Evolutionary conservation across 164 flowering plant species (phyloP).

Genomic region (Tetrastigma voinierianum): DNA sequence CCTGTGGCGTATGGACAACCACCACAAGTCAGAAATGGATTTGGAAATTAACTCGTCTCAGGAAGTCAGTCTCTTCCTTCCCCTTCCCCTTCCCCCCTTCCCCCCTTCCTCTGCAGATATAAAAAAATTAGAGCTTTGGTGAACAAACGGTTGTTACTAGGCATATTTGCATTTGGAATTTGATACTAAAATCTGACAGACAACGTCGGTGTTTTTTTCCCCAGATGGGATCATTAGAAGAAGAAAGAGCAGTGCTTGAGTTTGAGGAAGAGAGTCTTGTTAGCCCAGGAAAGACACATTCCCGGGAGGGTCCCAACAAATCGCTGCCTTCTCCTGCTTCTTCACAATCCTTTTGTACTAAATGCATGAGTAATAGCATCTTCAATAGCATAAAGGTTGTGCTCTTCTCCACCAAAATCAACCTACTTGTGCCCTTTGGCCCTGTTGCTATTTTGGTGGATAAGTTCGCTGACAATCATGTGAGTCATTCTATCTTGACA

Average conservation of each 20-base stretch:
- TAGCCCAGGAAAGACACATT: constrained; percentile 11
- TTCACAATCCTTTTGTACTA: constrained; percentile 1
- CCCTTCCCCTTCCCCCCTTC: no score
- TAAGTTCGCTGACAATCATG: constrained; percentile 10
- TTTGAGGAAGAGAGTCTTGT: constrained; percentile 18
- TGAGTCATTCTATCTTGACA: constrained; percentile 5
- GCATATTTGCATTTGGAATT: no score
- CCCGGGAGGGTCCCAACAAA: constrained; percentile 4
- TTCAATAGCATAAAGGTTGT: constrained; percentile 15
- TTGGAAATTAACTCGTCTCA: neutral
- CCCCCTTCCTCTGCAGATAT: no score
- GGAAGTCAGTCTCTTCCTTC: neutral
- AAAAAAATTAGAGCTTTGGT: no score
- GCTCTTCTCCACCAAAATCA: constrained; percentile 21
- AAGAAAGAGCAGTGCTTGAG: constrained; percentile 15
- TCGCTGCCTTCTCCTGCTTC: neutral
- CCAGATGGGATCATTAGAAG: constrained; percentile 24
- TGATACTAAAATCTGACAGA: neutral
- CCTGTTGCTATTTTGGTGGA: constrained; percentile 20
- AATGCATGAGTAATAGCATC: neutral
- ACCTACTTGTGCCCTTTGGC: constrained; percentile 24
- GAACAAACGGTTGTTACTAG: no score
- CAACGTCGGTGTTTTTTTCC: neutral
- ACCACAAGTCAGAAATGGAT: neutral
- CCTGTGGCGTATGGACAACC: neutral